A percentile compares a stretch with the other conserved stretches of the same genome.
These are phyloP conservation scores for Nigrograna mackinnonii DNA, from an alignment of 2,329 filamentous ascomycete genomes.

Conservation along the genomic window DNA sequence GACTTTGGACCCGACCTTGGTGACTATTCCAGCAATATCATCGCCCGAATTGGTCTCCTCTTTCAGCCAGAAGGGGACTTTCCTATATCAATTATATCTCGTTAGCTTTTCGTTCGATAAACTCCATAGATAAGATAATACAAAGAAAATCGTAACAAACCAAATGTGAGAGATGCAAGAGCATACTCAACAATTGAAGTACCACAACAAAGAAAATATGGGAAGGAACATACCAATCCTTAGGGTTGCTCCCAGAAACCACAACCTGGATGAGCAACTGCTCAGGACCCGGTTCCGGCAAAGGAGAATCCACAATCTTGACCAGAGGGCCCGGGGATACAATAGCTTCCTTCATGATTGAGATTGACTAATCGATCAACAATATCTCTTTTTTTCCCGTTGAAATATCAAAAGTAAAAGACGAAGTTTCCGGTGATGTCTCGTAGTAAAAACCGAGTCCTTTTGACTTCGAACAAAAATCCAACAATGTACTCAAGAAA, in stretches of 20 bases:
- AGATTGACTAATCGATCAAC: neutral
- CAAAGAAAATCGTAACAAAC: neutral
- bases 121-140: neutral
- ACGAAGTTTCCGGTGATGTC: too few relatives aligned
- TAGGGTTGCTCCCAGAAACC: conserved; percentile 47
- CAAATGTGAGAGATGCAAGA: neutral
- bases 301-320: conserved; percentile 39
- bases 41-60: conserved; percentile 53
- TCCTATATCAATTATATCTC: conserved; percentile 16
- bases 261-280: conserved; percentile 45
- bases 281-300: conserved; percentile 34
- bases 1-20: conserved; percentile 59
- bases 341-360: conserved; percentile 47
- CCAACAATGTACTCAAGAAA: too few relatives aligned
- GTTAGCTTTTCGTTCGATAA: neutral
- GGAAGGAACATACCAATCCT: conserved; percentile 48
- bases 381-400: too few relatives aligned
- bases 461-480: too few relatives aligned
- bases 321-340: conserved; percentile 36
- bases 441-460: too few relatives aligned
- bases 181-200: neutral
- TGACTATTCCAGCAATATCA: conserved; percentile 60
- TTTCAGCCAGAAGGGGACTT: conserved; percentile 23
- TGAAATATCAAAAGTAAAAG: too few relatives aligned
- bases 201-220: too few relatives aligned